Conservation (phyloP, 495 filamentous ascomycete species). For the Saxophila tyrrhenica region DNA sequence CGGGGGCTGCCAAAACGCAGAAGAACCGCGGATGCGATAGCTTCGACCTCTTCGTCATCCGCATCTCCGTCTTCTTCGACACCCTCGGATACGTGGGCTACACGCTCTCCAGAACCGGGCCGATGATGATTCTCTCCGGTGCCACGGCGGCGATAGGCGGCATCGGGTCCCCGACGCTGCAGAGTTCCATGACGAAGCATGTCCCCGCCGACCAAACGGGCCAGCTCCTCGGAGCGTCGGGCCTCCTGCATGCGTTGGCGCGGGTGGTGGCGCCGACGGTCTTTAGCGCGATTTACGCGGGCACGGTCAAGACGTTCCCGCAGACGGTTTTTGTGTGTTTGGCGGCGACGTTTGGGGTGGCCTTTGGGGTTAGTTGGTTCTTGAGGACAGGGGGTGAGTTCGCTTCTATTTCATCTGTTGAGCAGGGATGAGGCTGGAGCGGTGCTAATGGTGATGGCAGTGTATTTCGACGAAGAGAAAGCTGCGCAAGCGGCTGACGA, state of each 20-base stretch:
- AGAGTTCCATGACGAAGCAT: conserved; percentile 79
- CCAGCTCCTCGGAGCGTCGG: conserved; percentile 74
- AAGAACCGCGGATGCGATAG: conserved; percentile 59
- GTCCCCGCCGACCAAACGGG: conserved; percentile 71
- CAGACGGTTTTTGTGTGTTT: conserved; percentile 77
- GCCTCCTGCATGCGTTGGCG: conserved; percentile 72
- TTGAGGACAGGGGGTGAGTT: conserved; percentile 60
- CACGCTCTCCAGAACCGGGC: conserved; percentile 44
- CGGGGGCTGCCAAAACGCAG: conserved; percentile 12
- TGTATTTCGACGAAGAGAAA: conserved; percentile 5
- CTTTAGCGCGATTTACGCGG: conserved; percentile 75
- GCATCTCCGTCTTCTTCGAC: conserved; percentile 67
- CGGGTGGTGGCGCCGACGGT: conserved; percentile 66
- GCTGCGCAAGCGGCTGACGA: background rate
- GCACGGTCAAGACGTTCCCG: conserved; percentile 63
- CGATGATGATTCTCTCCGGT: conserved; percentile 54
- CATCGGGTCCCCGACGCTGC: conserved; percentile 70
- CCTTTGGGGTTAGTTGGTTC: conserved; percentile 54
- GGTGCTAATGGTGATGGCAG: background rate
- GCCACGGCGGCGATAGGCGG: conserved; percentile 66
- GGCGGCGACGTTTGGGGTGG: conserved; percentile 51
- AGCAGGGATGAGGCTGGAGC: background rate
- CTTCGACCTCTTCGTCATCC: conserved; percentile 67
- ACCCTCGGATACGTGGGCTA: conserved; percentile 65
- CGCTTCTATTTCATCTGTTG: background rate